A percentile compares a stretch with the other conserved stretches of the same genome.
phyloP scores from a whole-genome alignment of 352 stramenopile genomes.

The Pythium scleroteichum region DNA sequence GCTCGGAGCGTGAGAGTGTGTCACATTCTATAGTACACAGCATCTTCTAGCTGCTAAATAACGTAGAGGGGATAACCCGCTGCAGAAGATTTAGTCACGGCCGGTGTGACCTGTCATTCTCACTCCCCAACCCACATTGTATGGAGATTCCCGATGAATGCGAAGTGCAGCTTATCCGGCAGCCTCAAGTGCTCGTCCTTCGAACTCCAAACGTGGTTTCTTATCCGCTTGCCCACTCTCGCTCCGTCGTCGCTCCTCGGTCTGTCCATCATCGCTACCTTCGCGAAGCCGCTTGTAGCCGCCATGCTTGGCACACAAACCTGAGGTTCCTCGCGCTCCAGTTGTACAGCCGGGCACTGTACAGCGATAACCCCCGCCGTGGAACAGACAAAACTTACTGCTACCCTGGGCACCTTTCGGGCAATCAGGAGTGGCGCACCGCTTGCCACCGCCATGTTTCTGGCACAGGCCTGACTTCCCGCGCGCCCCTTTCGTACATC shows the following conservation, averaged over 20 bases:
- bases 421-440: constrained; percentile 58
- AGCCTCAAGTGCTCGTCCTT: constrained; percentile 17
- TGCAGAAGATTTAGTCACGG: too few relatives aligned
- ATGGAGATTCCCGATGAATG: neutral
- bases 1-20: too few relatives aligned
- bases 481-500: constrained; percentile 76
- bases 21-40: too few relatives aligned
- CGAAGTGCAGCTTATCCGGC: constrained; percentile 1
- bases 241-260: neutral
- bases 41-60: too few relatives aligned
- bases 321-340: constrained; percentile 69
- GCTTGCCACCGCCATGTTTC: constrained; percentile 84
- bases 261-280: constrained; percentile 2
- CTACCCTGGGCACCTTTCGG: constrained; percentile 82
- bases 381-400: constrained; percentile 75
- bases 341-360: constrained; percentile 72
- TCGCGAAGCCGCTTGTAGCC: constrained; percentile 56
- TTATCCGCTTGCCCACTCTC: constrained; percentile 16
- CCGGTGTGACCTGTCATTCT: too few relatives aligned
- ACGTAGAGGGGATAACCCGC: too few relatives aligned
- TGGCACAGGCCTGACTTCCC: constrained; percentile 85
- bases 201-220: constrained; percentile 22
- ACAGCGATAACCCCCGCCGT: constrained; percentile 85
- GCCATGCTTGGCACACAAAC: constrained; percentile 77
- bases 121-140: too few relatives aligned